A percentile compares a stretch with the other conserved stretches of the same genome.
Evolutionary conservation across 108 stramenopile species (phyloP).

Genomic region (Nannochloropsis oceanica): DNA sequence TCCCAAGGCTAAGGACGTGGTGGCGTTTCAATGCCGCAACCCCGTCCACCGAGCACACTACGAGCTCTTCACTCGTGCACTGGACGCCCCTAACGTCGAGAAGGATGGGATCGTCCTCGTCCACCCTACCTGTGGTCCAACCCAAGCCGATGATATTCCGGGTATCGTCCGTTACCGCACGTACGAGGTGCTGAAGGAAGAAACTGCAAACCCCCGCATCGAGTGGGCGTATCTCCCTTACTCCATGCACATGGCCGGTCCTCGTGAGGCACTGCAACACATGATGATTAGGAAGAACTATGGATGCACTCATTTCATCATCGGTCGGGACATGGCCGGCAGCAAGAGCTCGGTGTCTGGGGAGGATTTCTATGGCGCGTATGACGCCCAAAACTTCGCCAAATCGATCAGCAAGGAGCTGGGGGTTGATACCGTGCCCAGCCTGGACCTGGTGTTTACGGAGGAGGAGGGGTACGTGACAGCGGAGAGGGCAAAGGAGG

Average conservation of each 20-base stretch:
- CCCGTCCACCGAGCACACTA: constrained; percentile 99
- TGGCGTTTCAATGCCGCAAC: constrained; percentile 99
- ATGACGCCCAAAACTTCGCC: constrained; percentile 87
- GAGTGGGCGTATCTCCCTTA: constrained; percentile 95
- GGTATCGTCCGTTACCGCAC: constrained; percentile 68
- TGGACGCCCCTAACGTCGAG: constrained; percentile 79
- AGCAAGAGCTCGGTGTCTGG: constrained; percentile 85
- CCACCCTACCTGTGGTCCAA: constrained; percentile 97
- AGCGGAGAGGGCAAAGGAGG: constrained; percentile 83
- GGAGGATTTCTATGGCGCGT: constrained; percentile 97
- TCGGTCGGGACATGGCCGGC: constrained; percentile 99
- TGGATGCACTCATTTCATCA: constrained; percentile 99
- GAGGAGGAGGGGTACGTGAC: constrained; percentile 91
- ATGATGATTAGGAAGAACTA: constrained; percentile 99
- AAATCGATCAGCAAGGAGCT: constrained; percentile 62
- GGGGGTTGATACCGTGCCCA: constrained; percentile 80
- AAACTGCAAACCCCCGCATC: constrained; percentile 76
- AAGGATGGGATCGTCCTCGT: constrained; percentile 82
- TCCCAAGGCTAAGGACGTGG: constrained; percentile 86
- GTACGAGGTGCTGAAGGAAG: constrained; percentile 68
- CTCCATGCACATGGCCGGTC: constrained; percentile 99
- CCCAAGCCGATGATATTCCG: constrained; percentile 52
- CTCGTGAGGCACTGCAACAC: constrained; percentile 98
- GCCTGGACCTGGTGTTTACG: constrained; percentile 84
- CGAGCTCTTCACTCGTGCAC: constrained; percentile 94